Evolutionary conservation across 2,329 filamentous ascomycete genomes (phyloP), one percentile per base, ranked within the genome.

Genomic region (Ceratocystis smalleyi): DNA sequence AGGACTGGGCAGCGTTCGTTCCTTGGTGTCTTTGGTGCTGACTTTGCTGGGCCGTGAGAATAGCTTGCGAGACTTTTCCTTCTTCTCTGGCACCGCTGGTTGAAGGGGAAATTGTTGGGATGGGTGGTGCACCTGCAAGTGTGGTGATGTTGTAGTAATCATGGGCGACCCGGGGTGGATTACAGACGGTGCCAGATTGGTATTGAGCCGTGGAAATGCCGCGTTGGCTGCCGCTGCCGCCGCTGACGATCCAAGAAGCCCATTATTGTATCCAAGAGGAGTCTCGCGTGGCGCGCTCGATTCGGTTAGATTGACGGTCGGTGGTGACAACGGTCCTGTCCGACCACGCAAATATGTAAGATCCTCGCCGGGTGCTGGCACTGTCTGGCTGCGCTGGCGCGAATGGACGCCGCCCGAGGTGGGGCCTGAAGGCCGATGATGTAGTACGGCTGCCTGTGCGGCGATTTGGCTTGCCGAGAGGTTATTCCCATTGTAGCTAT

Each of bases 21-120:
- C 79, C 70, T 83, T 86, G 5, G 78, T 69, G 8, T 89, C 86
- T 71, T 87, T 89, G 65, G 84, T 83, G 61, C 82, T 81, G 69
- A 90, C 88, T 74, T 86, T 90, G 70, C 87, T 86, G 0, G 87
- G 87, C 61, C 88, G 82, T 5, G 86, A 89, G 71, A 91, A 91
- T 32, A 92, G 78, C 76, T 92, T 92, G 72, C 89, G 87, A 74
- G 90, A 91, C 67, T 84, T 84, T 73, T 86, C 86, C 69, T 86
- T 83, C 67, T 89, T 88, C 69, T 89, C 85, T 32, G 81, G 77
- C 72, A 87, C 85, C 68, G 87, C 84, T 1, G 78, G 68, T 62
- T 69, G 67, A 67, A 70, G 74, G 70, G 62, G 75, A 65, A 63
- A 68, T 67, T 69, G 73, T 63, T 67, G 71, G 15, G 68, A 67